Conservation (phyloP, 202 grass and related monocot species). For the Carex arenaria region DNA sequence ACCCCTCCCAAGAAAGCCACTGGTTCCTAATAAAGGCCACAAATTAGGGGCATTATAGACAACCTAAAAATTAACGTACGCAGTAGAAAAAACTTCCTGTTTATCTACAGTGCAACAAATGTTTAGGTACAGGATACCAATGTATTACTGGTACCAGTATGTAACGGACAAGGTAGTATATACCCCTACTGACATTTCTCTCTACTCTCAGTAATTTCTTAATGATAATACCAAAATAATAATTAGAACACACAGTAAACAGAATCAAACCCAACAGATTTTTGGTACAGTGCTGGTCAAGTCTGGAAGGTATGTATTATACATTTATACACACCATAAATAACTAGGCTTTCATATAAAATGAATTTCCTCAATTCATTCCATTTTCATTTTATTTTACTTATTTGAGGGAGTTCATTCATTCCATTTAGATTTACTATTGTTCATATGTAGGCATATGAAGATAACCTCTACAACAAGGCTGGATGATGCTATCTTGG, state of each 20-base stretch:
- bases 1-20: slow-evolving; percentile 89
- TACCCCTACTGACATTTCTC: not conserved
- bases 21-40: slow-evolving; percentile 49
- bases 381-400: not conserved
- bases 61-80: not conserved
- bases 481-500: not conserved
- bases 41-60: slow-evolving; percentile 5
- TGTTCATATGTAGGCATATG: not conserved
- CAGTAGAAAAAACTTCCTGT: not conserved
- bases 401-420: not conserved
- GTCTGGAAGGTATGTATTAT: not conserved
- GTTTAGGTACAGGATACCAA: not conserved
- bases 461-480: not conserved
- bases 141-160: slow-evolving; percentile 5
- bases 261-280: not conserved
- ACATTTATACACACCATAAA: not conserved
- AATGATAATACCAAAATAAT: not conserved
- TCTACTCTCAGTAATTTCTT: not conserved
- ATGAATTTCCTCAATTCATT: not conserved
- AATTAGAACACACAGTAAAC: not conserved
- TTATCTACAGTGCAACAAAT: not conserved
- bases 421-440: not conserved
- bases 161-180: not conserved
- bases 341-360: not conserved
- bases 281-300: not conserved